Evolutionary conservation across 2,329 filamentous ascomycete genomes (phyloP), one percentile per base, ranked within the genome.

Genomic region (Teratosphaeria zuluensis): DNA sequence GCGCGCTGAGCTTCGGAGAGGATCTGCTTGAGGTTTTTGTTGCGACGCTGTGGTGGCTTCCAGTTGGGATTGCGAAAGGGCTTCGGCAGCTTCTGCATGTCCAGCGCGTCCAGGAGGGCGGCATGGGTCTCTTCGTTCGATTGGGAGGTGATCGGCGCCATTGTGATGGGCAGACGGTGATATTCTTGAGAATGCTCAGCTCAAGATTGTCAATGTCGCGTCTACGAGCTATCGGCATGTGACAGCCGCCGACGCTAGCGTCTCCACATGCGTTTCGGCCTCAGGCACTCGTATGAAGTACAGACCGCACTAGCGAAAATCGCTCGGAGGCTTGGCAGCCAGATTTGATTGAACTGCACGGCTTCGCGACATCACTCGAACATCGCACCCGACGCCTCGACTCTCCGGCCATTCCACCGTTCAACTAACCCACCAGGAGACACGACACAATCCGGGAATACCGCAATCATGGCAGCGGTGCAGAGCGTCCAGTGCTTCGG

Each of bases 21-120:
- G 62, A 99, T 94, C 68, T 95, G 90, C 76, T 97, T 97, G 75
- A 97, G 87, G 75, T 96, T 97, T 80, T 99, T 99, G 83, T 99
- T 99, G 75, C 94, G 90, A 56, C 94, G 91, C 74, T 92, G 88
- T 65, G 92, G 90, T 16, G 94, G 90, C 70, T 89, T 91, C 94
- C 94, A 99, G 72, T 84, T 78, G 2, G 88, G 80, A 72, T 91
- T 96, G 74, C 92, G 92, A 80, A 96, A 99, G 69, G 85, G 88
- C 77, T 95, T 95, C 68, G 85, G 85, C 70, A 89, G 84, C 60
- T 85, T 84, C 73, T 94, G 87, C 69, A 96, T 90, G 79, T 99
- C 94, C 70, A 97, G 89, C 72, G 89, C 80, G 75, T 96, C 90
- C 66, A 99, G 86, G 61, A 97, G 87, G 66, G 84, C 82, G 73